Percentiles rank a stretch among this genome's conserved stretches.
Conservation (phyloP, 2,329 filamentous ascomycete genomes). For the Colletotrichum higginsianum region DNA sequence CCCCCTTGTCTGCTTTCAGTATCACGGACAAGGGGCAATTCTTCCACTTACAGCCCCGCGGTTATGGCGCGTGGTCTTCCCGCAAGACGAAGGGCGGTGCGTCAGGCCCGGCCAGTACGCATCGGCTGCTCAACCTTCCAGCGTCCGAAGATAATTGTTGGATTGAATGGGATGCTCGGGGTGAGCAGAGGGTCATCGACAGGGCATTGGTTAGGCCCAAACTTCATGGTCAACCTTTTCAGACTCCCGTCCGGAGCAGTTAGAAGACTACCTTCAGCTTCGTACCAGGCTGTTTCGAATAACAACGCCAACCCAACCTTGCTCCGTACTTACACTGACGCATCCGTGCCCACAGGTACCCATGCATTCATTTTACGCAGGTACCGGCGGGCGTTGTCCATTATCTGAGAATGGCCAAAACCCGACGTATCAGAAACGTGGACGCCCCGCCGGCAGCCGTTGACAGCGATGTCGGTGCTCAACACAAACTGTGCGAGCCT, state of each 20-base stretch:
- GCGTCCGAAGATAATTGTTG: not conserved
- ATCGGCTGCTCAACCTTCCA: not conserved
- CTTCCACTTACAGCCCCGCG: conserved; percentile 7
- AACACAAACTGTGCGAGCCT: conserved; percentile 1
- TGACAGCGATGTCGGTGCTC: conserved; percentile 16
- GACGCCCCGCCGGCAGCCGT: conserved; percentile 9
- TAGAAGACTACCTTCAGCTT: not conserved
- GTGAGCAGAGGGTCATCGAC: not conserved
- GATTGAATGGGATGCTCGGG: not conserved
- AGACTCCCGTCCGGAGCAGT: not conserved
- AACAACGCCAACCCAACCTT: not conserved
- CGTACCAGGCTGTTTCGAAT: conserved; percentile 5
- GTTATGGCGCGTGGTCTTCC: not conserved
- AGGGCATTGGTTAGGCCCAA: not conserved
- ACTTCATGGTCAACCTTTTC: not conserved
- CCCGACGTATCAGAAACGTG: not conserved
- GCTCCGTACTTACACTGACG: not conserved
- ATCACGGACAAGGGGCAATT: conserved; percentile 26
- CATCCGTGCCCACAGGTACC: not conserved
- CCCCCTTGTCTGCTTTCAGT: conserved; percentile 29
- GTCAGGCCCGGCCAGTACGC: not conserved
- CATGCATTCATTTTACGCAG: conserved; percentile 11
- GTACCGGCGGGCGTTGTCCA: conserved; percentile 18
- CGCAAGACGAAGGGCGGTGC: not conserved
- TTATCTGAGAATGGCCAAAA: conserved; percentile 1